Evolutionary conservation across 768 basidiomycete genomes (phyloP), one percentile per base, ranked within the genome.

Genomic region (Hemileccinum impolitum): DNA sequence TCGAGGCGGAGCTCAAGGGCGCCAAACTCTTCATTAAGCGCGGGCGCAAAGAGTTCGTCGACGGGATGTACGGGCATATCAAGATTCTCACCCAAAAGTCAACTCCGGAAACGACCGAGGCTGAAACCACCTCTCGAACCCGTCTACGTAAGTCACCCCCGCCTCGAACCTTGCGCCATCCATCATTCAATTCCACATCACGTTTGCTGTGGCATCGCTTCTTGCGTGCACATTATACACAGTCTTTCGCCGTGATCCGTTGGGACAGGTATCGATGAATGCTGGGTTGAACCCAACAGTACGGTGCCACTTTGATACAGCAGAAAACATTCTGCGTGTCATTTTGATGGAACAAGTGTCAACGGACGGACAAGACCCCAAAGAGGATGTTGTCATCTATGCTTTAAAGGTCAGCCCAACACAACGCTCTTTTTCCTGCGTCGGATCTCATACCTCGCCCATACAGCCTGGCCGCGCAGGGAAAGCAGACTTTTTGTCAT

Each of bases 161-260:
- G 47, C 62, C 45, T 50, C 58, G 21, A 51, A 66, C 47, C 46
- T 48, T 50, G 41, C 47, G 34, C 52, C 57, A 48, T 48, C 45
- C 53, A 57, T 53, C 48, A 39, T 59, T 61, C n/a, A 61, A 53
- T 43, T 7, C 39, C 26, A 9, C 36, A 36, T 40, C 51, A 32
- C 49, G 6, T 35, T 43, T 47, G 39, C 17, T 45, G 37, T 35
- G 39, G 40, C 32, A 39, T 52, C 23, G 10, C 15, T 21, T 32
- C 37, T 39, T 21, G 13, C n/a, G 12, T 32, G 41, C 35, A 19
- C 31, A 26, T 39, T 39, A 12, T 38, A 9, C 18, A 35, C 54
- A 85, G 85, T 86, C 13, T 85, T 87, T 67, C 79, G 84, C 7
- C 80, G 85, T 6, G 85, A 86, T 53, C 85, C 83, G 0, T 64